Percentiles rank a stretch among this genome's conserved stretches.
These are phyloP conservation scores for Boletus huronensis DNA, from an alignment of 768 basidiomycete genomes.

Conservation along the genomic window DNA sequence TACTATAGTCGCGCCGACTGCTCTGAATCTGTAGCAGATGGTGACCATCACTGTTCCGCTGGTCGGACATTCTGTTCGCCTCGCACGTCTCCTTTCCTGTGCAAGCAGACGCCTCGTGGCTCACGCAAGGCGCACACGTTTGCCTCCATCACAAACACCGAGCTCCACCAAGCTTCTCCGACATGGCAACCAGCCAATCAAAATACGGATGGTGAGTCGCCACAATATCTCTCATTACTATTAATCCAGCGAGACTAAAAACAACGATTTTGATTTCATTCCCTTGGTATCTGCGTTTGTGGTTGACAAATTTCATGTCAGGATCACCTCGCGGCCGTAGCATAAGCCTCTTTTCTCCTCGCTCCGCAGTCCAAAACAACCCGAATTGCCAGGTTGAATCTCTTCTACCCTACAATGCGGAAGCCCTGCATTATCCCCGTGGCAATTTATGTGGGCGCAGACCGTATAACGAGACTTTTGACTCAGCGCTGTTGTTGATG, in stretches of 20 bases:
- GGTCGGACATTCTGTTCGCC: conserved; percentile 15
- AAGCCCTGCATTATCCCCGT: conserved; percentile 29
- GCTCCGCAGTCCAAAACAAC: conserved; percentile 23
- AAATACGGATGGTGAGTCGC: conserved; percentile 27
- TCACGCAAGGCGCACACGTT: conserved; percentile 33
- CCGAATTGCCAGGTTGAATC: conserved; percentile 17
- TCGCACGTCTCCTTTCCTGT: conserved; percentile 19
- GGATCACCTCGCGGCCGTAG: conserved; percentile 32
- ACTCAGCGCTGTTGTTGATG: conserved; percentile 23
- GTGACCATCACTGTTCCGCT: conserved; percentile 10
- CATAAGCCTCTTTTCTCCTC: conserved; percentile 32
- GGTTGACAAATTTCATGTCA: conserved; percentile 21
- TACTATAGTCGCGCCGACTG: conserved; percentile 12
- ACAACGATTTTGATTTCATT: conserved; percentile 21
- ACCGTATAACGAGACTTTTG: conserved; percentile 23
- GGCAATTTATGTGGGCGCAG: conserved; percentile 22
- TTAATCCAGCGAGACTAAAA: conserved; percentile 17
- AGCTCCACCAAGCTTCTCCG: conserved; percentile 28
- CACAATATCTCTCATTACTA: conserved; percentile 14
- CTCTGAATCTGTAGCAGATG: conserved; percentile 19
- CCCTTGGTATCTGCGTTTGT: conserved; percentile 18
- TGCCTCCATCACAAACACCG: conserved; percentile 32
- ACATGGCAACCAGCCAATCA: conserved; percentile 25
- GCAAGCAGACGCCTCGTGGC: conserved; percentile 27
- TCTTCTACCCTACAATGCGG: conserved; percentile 32